phyloP scores from a whole-genome alignment of 768 basidiomycete genomes.

The Clitopilus passeckerianus region DNA sequence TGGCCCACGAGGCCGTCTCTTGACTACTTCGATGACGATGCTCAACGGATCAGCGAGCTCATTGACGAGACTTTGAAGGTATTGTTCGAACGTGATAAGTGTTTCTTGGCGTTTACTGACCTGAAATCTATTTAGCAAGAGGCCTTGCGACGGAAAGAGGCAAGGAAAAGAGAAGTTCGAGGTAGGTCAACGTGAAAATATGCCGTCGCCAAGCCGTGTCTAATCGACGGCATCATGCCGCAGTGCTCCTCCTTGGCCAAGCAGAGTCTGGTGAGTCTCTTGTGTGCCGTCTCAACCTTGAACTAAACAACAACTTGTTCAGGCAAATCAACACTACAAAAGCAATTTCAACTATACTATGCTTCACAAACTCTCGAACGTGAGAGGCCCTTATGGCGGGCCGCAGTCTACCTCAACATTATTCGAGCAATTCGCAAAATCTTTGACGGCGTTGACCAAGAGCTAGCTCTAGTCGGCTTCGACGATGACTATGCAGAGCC shows the following conservation, averaged over 20 bases:
- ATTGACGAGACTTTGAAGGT: conserved; percentile 60
- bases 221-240: not conserved
- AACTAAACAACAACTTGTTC: not conserved
- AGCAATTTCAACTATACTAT: conserved; percentile 81
- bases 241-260: conserved; percentile 75
- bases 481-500: conserved; percentile 11
- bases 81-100: conserved; percentile 5
- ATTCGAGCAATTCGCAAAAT: conserved; percentile 75
- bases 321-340: conserved; percentile 81
- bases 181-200: conserved; percentile 23
- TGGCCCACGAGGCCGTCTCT: not conserved
- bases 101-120: not conserved
- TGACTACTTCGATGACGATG: conserved; percentile 26
- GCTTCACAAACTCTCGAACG: conserved; percentile 64
- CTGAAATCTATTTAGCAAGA: conserved; percentile 37
- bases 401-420: conserved; percentile 80
- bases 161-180: conserved; percentile 39
- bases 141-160: conserved; percentile 37
- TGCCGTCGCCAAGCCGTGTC: not conserved
- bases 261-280: conserved; percentile 52
- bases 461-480: conserved; percentile 29
- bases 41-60: conserved; percentile 39
- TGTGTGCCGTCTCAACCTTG: not conserved
- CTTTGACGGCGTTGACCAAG: conserved; percentile 64
- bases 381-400: conserved; percentile 74